Conservation (phyloP, 495 filamentous ascomycete genomes). For the Apiosordaria backusii region DNA sequence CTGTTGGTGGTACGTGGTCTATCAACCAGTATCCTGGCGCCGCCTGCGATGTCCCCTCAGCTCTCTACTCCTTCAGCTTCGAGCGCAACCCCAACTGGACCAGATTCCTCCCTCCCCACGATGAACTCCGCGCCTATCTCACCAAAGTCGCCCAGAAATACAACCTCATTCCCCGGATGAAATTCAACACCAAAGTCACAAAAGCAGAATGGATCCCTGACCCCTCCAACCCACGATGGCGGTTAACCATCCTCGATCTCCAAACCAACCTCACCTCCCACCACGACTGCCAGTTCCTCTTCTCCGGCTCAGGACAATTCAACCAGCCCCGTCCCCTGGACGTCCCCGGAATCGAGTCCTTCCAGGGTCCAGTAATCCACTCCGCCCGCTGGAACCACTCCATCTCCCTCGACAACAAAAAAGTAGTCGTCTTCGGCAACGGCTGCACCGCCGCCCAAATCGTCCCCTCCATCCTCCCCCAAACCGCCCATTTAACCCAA, state of each 20-base stretch:
- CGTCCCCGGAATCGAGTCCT: conserved; percentile 52
- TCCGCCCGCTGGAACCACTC: conserved; percentile 54
- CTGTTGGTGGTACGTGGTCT: conserved; percentile 67
- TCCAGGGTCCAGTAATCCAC: conserved; percentile 56
- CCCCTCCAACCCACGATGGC: conserved; percentile 34
- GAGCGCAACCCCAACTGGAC: conserved; percentile 57
- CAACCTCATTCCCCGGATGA: conserved; percentile 56
- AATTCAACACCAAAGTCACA: conserved; percentile 56
- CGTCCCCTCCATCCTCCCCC: conserved; percentile 34
- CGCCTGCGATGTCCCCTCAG: conserved; percentile 45
- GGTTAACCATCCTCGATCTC: background rate
- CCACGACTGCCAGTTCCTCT: conserved; percentile 39
- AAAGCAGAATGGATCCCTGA: conserved; percentile 57
- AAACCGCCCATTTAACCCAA: conserved; percentile 35
- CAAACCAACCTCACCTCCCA: background rate
- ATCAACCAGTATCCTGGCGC: conserved; percentile 60
- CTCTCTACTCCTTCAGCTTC: conserved; percentile 63
- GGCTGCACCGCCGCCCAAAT: conserved; percentile 54
- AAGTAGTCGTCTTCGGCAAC: conserved; percentile 59
- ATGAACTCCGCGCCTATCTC: conserved; percentile 60
- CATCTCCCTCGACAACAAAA: conserved; percentile 47
- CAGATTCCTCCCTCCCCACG: conserved; percentile 49
- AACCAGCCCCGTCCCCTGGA: conserved; percentile 35
- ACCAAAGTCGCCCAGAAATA: conserved; percentile 55
- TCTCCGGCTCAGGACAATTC: conserved; percentile 52